Conservation (phyloP, 768 basidiomycete species). For the Lentinula boryana region DNA sequence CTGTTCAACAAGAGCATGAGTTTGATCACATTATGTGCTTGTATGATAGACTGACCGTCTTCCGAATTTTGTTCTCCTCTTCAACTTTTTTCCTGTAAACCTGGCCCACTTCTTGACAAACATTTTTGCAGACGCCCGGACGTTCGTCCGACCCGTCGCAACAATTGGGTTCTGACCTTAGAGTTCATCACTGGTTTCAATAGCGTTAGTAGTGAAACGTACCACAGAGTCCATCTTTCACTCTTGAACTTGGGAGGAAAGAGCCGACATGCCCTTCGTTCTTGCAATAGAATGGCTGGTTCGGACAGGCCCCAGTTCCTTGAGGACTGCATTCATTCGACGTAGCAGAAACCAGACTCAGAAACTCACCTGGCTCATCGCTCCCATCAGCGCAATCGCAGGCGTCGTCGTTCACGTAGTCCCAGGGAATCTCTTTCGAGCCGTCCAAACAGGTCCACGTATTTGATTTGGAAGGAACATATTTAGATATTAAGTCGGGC, state of each 20-base stretch:
- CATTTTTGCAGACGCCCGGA: slow-evolving; percentile 71
- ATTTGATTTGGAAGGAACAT: slow-evolving; percentile 44
- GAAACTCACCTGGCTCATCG: slow-evolving; percentile 78
- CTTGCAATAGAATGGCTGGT: slow-evolving; percentile 72
- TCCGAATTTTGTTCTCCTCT: slow-evolving; percentile 71
- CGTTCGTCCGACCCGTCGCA: slow-evolving; percentile 96
- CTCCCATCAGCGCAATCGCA: slow-evolving; percentile 95
- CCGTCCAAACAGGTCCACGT: slow-evolving; percentile 81
- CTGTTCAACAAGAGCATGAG: slow-evolving; percentile 27
- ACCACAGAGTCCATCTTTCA: slow-evolving; percentile 94
- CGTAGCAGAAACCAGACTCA: neutral
- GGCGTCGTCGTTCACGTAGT: slow-evolving; percentile 87
- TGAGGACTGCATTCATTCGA: slow-evolving; percentile 1
- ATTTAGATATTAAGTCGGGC: slow-evolving; percentile 50
- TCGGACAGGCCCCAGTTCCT: slow-evolving; percentile 85
- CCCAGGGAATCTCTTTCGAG: slow-evolving; percentile 71
- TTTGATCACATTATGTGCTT: neutral
- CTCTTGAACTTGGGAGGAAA: slow-evolving; percentile 71
- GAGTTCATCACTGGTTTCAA: slow-evolving; percentile 11
- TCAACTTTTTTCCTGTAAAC: slow-evolving; percentile 60
- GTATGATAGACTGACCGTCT: slow-evolving; percentile 38
- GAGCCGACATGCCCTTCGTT: slow-evolving; percentile 88
- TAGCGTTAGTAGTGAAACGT: slow-evolving; percentile 18
- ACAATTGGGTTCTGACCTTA: slow-evolving; percentile 69
- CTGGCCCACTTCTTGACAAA: slow-evolving; percentile 71